A percentile compares a stretch with the other conserved stretches of the same genome.
Evolutionary conservation across 2,329 filamentous ascomycete species (phyloP).

Genomic region (Neurospora crassa): DNA sequence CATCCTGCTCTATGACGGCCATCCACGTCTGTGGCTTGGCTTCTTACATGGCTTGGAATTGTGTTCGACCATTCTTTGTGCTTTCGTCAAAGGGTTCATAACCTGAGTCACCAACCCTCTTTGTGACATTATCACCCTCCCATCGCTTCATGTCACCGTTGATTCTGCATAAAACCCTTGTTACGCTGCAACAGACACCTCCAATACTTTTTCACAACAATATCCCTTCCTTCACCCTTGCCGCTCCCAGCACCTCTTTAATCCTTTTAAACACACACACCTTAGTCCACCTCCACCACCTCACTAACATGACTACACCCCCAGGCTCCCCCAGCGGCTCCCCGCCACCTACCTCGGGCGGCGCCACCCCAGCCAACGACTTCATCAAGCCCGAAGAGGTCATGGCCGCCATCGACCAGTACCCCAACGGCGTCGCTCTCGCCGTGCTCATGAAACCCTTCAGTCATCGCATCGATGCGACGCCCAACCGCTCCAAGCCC

Average conservation of each 20-base stretch:
- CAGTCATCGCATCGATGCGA: constrained; percentile 39
- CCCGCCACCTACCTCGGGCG: constrained; percentile 18
- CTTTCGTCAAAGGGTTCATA: not conserved
- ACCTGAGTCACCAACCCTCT: not conserved
- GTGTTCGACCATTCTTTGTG: not conserved
- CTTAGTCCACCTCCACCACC: not conserved
- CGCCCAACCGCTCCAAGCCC: constrained; percentile 29
- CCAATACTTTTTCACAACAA: not conserved
- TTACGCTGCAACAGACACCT: not conserved
- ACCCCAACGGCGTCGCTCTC: constrained; percentile 41
- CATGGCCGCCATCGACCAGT: constrained; percentile 14
- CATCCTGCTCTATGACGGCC: not conserved
- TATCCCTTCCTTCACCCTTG: not conserved
- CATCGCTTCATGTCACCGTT: not conserved
- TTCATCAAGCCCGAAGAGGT: constrained; percentile 44
- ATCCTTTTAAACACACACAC: not conserved
- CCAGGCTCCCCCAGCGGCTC: constrained; percentile 10
- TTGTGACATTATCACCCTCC: not conserved
- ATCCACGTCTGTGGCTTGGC: not conserved
- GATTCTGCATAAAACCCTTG: not conserved
- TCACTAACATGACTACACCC: not conserved
- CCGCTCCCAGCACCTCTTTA: not conserved
- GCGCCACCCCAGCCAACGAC: constrained; percentile 38
- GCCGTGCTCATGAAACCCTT: constrained; percentile 45
- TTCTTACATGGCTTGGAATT: not conserved